Base-by-base conservation (phyloP, 306 rosid genomes). In the Boehmeria nivea region DNA sequence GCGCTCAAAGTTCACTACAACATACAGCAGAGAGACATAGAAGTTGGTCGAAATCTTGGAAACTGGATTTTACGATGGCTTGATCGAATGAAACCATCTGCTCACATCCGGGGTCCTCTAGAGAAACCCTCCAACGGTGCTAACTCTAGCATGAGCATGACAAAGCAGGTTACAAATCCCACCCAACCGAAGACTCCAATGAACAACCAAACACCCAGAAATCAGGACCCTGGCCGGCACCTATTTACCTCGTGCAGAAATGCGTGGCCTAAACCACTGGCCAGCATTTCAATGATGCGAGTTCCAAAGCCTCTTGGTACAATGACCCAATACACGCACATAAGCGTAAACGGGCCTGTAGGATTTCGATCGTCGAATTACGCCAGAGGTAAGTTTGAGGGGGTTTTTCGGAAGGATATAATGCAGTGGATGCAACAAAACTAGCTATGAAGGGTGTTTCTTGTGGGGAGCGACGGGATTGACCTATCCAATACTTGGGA, bases 1-100 rank as follows among this genome's bases (percentile, higher is more conserved):
- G 99, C 81, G 5, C 58, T 91, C 63, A 76, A 43, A 49, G 87
- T 81, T 61, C 95, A 91, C 75, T 59, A 60, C 64, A 87, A 26
- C 63, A 67, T 91, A 66, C 99, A 91, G 73, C 75, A 82, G 50
- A 81, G 96, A 66, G 96, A 91, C 65, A 68, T 91, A 71, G 89
- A 84, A 75, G 87, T 75, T 51, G 99, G 99, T 46, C 73, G 93
- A 51, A 91, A 67, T 69, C 57, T 91, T 27, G 96, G 99, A 12
- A 91, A 87, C 70, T 72, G 80, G 67, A 84, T 87, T 57, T 67
- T 84, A 48, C 77, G 96, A 24, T 75, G 72, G 57, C 86, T 91
- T 37, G 93, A 87, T 70, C 64, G 81, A 42, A 61, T 81, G 67
- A 91, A 91, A 57, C 99, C 99, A 18, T 79, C 94, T 16, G 99